A percentile compares a stretch with the other conserved stretches of the same genome.
phyloP scores from a whole-genome alignment of 176 grass and related monocot genomes.

The Avena insularis region DNA sequence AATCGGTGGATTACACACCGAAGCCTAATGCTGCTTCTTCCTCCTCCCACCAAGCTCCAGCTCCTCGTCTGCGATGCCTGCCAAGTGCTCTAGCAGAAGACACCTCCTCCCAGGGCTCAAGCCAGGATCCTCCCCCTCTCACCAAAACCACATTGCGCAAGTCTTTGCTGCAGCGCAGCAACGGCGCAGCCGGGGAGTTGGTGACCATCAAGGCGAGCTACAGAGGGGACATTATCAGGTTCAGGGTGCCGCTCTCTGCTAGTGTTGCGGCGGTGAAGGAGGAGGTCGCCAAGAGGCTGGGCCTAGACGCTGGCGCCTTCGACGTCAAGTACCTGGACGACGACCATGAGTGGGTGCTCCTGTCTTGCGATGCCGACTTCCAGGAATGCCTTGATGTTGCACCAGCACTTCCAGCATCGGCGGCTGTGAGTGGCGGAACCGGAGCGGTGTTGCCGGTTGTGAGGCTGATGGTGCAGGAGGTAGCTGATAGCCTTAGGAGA shows the following conservation, averaged over 20 bases:
- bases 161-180: background rate
- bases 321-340: constrained; percentile 93
- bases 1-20: constrained; percentile 54
- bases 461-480: constrained; percentile 68
- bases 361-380: constrained; percentile 80
- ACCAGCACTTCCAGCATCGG: background rate
- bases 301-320: constrained; percentile 59
- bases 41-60: constrained; percentile 29
- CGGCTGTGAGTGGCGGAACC: background rate
- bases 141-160: background rate
- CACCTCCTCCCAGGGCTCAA: constrained; percentile 73
- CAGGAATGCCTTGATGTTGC: constrained; percentile 80
- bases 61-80: background rate
- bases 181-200: background rate
- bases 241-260: constrained; percentile 52
- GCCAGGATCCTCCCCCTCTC: constrained; percentile 44
- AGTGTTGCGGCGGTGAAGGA: constrained; percentile 49
- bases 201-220: constrained; percentile 82
- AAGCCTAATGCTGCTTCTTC: background rate
- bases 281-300: constrained; percentile 71
- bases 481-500: constrained; percentile 53
- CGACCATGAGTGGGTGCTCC: constrained; percentile 82
- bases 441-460: constrained; percentile 47
- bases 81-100: constrained; percentile 36
- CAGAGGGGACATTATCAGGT: constrained; percentile 78